Conservation (phyloP, 2,329 filamentous ascomycete genomes). For the Domatiomyces globalis region DNA sequence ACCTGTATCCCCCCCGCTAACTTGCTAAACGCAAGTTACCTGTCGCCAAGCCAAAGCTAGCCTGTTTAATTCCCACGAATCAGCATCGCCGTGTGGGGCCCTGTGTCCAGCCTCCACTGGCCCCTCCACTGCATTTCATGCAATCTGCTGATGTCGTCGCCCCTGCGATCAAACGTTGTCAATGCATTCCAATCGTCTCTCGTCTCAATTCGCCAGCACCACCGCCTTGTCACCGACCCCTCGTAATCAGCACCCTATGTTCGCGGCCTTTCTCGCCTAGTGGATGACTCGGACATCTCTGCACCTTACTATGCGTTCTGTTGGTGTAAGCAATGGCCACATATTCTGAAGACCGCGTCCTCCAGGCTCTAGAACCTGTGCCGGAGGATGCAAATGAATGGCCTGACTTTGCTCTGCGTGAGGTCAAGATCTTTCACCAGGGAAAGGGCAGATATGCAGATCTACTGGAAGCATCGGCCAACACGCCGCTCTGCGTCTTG, state of each 20-base stretch:
- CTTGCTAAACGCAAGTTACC: no score
- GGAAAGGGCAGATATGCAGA: constrained; percentile 38
- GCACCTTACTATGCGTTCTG: not conserved
- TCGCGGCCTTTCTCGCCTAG: not conserved
- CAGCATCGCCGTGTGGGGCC: not conserved
- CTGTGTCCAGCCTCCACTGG: not conserved
- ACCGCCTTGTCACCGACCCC: not conserved
- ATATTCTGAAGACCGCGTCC: constrained; percentile 27
- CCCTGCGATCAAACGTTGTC: not conserved
- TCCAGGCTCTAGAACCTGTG: constrained; percentile 30
- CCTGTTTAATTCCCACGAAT: not conserved
- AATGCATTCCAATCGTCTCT: not conserved
- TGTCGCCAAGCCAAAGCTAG: no score
- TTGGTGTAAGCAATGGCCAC: constrained; percentile 13
- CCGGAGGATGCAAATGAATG: constrained; percentile 41
- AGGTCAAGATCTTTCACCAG: constrained; percentile 39
- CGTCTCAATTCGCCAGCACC: not conserved
- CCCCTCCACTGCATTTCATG: not conserved
- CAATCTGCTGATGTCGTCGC: not conserved
- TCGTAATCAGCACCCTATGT: not conserved
- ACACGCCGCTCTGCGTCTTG: constrained; percentile 41
- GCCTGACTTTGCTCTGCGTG: constrained; percentile 43
- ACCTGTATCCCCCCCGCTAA: not conserved
- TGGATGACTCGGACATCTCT: not conserved
- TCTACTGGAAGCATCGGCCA: constrained; percentile 40